Evolutionary conservation across 2,329 filamentous ascomycete genomes (phyloP), one percentile per base, ranked within the genome.

Genomic region (Ceratocystis papillata): DNA sequence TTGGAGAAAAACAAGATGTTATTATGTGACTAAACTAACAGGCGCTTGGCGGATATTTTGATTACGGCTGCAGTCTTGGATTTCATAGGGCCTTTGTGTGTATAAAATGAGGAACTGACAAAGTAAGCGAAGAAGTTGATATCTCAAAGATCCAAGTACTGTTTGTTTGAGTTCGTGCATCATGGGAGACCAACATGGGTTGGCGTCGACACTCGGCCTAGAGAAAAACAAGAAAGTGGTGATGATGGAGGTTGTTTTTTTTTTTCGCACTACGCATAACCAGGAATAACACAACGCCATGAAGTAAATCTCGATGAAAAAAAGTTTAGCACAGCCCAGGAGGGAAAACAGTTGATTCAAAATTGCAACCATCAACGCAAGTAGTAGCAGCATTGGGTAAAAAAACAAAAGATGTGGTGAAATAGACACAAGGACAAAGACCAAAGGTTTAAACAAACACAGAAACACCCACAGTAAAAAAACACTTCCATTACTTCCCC

Each of bases 301-400:
- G 4, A 25, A 28, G 48, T 2, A 25, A 28, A 22, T 25, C 10
- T 28, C 48, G 5, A 15, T 15, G 37, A 15, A 25, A 25, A 46
- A 2, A 28, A 22, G 8, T 28, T 53, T 15, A 53, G 17, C 20
- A 28, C 48, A 45, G 2, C 20, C 45, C 17, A 62, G 22, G 62
- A 30, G 25, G 30, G 50, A 33, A 64, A 55, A 64, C 10, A 41
- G 37, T 41, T 55, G 48, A 12, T 53, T 53, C 20, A 12, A 53
- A 12, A 53, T 53, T 28, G 20, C 48, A 53, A 28, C 48, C 15
- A 22, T 53, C 22, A 28, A 53, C 22, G 22, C 48, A 64, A 46
- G 33, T n/a, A 64, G 45, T 17, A 10, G 17, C 41, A 17, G 22
- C 2, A 12, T 12, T 41, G 37, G 6, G 44, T 28, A 5, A 50